Percentiles rank a stretch among this genome's conserved stretches.
Evolutionary conservation across 2,329 filamentous ascomycete species (phyloP).

Genomic region (Westerdykella aurantiaca): DNA sequence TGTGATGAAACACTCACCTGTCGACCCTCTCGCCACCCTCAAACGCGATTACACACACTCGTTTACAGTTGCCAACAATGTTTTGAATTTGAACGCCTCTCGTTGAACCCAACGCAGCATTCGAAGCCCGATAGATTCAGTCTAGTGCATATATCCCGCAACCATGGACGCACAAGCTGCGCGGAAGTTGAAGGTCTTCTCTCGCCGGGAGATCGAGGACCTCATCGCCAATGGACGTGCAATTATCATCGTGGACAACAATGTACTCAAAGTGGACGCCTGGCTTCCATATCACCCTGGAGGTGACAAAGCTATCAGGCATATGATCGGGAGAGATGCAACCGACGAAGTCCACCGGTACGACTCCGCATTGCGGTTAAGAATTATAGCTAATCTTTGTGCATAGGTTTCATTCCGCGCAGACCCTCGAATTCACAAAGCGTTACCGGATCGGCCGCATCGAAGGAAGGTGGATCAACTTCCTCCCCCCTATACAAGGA

Average conservation of each 20-base stretch:
- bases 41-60: background rate
- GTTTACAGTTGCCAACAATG: too few species aligned
- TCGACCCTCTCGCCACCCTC: background rate
- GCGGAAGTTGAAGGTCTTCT: constrained; percentile 48
- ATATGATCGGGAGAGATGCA: constrained; percentile 90
- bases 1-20: too few species aligned
- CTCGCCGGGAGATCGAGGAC: constrained; percentile 65
- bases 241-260: constrained; percentile 73
- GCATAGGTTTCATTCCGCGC: constrained; percentile 70
- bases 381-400: background rate
- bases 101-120: too few species aligned
- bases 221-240: constrained; percentile 76
- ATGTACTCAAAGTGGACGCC: constrained; percentile 79
- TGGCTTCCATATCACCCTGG: constrained; percentile 91
- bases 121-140: background rate
- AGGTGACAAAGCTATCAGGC: constrained; percentile 81
- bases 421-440: constrained; percentile 70
- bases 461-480: constrained; percentile 79
- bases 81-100: too few species aligned
- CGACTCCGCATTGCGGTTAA: constrained; percentile 28
- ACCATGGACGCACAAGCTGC: constrained; percentile 23
- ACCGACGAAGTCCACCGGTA: constrained; percentile 92
- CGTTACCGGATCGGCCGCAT: constrained; percentile 78
- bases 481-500: constrained; percentile 85
- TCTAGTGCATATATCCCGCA: constrained; percentile 4